Evolutionary conservation across 345 rosid species (phyloP).

Genomic region (Brassica rapa): DNA sequence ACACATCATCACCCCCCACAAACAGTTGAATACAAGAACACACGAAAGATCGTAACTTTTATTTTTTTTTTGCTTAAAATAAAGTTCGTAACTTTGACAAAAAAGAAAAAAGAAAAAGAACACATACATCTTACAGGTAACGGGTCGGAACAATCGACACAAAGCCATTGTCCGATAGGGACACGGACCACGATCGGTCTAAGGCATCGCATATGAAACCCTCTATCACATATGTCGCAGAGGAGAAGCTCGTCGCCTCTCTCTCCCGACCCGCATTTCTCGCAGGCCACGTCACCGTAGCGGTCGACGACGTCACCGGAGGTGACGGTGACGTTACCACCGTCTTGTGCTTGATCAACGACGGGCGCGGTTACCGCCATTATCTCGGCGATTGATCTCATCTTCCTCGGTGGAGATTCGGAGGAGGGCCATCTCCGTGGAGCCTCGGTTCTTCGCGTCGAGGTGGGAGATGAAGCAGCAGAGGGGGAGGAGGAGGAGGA

Average conservation of each 20-base stretch:
- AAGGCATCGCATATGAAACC: neutral
- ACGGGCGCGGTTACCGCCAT: neutral
- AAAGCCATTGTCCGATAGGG: neutral
- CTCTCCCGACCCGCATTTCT: neutral
- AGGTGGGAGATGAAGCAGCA: neutral
- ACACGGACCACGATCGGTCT: constrained; percentile 1
- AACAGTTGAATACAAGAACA: neutral
- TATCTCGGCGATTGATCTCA: neutral
- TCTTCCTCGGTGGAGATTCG: constrained; percentile 6
- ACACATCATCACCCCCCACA: neutral
- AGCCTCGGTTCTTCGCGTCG: neutral
- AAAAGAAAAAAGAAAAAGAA: neutral
- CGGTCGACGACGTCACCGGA: neutral
- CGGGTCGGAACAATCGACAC: neutral
- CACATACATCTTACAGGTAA: neutral
- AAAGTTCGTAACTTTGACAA: neutral
- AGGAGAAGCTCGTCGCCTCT: neutral
- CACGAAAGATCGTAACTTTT: neutral
- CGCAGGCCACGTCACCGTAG: neutral
- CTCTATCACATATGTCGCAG: neutral
- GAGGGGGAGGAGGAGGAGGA: neutral
- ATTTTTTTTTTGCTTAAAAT: no score
- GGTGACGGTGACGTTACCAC: neutral
- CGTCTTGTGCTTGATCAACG: neutral
- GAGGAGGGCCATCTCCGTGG: neutral